These are phyloP conservation scores for Russula lepida DNA, from an alignment of 768 basidiomycete genomes.

Conservation along the genomic window DNA sequence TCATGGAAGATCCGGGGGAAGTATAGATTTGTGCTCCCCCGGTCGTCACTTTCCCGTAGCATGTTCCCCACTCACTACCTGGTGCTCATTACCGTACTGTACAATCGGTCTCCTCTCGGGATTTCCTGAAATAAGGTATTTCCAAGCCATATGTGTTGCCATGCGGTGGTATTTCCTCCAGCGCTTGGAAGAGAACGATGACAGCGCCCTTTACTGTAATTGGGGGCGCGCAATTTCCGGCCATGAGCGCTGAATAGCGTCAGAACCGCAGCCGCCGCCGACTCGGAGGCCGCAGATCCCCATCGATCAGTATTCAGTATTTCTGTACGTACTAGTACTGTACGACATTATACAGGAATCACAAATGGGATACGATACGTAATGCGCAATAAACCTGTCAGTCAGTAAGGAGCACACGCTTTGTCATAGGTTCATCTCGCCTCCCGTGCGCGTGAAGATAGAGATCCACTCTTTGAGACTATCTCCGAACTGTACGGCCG, in stretches of 20 bases:
- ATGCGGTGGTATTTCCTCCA: background rate
- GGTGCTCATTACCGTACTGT: background rate
- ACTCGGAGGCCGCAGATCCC: slow-evolving; percentile 1
- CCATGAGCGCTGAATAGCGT: background rate
- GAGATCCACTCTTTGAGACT: background rate
- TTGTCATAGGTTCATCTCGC: background rate
- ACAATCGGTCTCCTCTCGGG: background rate
- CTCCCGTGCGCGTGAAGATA: background rate
- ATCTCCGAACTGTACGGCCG: background rate
- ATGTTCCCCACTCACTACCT: background rate
- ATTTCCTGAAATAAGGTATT: background rate
- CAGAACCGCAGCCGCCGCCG: background rate
- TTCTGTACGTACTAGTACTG: background rate
- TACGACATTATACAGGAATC: background rate
- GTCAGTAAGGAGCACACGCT: background rate
- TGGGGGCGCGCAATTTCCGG: slow-evolving; percentile 1
- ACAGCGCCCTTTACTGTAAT: background rate
- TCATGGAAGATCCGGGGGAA: background rate
- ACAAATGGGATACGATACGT: background rate
- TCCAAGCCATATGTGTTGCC: too few relatives aligned
- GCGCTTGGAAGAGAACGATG: background rate
- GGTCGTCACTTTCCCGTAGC: background rate
- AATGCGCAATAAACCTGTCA: background rate
- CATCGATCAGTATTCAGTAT: background rate
- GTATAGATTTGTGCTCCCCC: background rate